A percentile compares a stretch with the other conserved stretches of the same genome.
phyloP scores from a whole-genome alignment of 345 rosid genomes.

The Stellera chamaejasme region DNA sequence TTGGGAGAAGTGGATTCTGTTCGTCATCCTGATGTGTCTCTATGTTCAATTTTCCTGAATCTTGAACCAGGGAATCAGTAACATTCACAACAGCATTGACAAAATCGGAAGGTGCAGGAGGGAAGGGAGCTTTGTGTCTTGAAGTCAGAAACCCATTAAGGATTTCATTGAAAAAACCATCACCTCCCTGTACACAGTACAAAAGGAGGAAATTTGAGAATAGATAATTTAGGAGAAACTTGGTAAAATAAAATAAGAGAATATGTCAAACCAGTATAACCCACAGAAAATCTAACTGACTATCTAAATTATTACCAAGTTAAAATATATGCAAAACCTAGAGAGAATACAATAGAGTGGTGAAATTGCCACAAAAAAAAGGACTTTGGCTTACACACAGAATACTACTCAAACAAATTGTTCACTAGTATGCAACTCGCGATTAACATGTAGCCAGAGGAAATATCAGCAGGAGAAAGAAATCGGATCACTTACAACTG shows the following conservation, averaged over 20 bases:
- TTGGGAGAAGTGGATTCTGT: slow-evolving; percentile 38
- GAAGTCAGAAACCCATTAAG: slow-evolving; percentile 80
- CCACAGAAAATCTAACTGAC: neutral
- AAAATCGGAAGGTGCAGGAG: slow-evolving; percentile 66
- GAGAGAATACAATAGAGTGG: neutral
- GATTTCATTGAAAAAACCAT: slow-evolving; percentile 92
- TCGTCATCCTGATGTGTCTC: slow-evolving; percentile 38
- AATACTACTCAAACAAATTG: neutral
- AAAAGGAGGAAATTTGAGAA: slow-evolving; percentile 8
- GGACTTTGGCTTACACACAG: slow-evolving; percentile 5
- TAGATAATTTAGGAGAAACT: neutral
- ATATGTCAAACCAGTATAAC: neutral
- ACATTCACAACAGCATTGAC: slow-evolving; percentile 28
- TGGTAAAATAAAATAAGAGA: slow-evolving; percentile 3
- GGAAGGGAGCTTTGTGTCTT: slow-evolving; percentile 72
- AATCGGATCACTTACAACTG: slow-evolving; percentile 55
- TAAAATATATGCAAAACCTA: neutral
- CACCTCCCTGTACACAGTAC: slow-evolving; percentile 66
- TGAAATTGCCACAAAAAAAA: slow-evolving; percentile 13
- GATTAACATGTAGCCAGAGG: slow-evolving; percentile 2
- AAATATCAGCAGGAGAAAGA: slow-evolving; percentile 3
- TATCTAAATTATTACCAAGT: no score
- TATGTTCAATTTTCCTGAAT: slow-evolving; percentile 25
- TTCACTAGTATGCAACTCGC: slow-evolving; percentile 4
- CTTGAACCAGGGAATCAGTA: slow-evolving; percentile 22